Evolutionary conservation across 331 rosid species (phyloP), one percentile per base, ranked within the genome.

Genomic region (Malus hybrid): DNA sequence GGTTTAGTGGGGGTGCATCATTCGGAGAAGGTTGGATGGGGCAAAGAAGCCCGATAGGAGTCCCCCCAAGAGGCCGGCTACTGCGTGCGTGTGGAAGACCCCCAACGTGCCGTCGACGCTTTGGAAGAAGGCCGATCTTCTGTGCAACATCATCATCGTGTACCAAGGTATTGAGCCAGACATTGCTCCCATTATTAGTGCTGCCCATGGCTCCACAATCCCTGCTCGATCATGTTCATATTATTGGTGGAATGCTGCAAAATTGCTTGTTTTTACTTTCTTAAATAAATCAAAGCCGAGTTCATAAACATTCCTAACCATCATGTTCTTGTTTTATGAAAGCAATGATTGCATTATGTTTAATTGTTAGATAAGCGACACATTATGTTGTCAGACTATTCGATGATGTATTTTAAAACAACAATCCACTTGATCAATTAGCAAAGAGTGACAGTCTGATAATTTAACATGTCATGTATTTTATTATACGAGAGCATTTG

Each of bases 131-230:
- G 81, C 78, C 34, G 77, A 78, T 75, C 63, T 84, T 55, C 79
- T 82, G 50, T 89, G 97, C 61, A 88, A 39, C 4, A 91, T 83
- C 90, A 89, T 89, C 97, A 89, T 91, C 11, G 97, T 91, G 82
- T 91, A 89, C 93, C 97, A 89, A 12, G 97, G 95, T 30, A 86
- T 29, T 16, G 80, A 74, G 52, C 83, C 90, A n/a, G 88, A 78
- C 11, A 80, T 28, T 8, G 62, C 77, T 46, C 88, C 90, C 86
- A 82, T 87, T 46, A 82, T 19, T 57, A 61, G 36, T 6, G 90
- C 88, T 58, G 85, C 88, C 69, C 81, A 73, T 6, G 88, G 82
- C 52, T 60, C 82, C 76, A 84, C 90, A 16, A 84, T 65, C 70
- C 90, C 86, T 86, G 80, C 42, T 30, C 29, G 29, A 20, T 57